phyloP scores from a whole-genome alignment of 805 yeast species.

The Candida jianshihensis region DNA sequence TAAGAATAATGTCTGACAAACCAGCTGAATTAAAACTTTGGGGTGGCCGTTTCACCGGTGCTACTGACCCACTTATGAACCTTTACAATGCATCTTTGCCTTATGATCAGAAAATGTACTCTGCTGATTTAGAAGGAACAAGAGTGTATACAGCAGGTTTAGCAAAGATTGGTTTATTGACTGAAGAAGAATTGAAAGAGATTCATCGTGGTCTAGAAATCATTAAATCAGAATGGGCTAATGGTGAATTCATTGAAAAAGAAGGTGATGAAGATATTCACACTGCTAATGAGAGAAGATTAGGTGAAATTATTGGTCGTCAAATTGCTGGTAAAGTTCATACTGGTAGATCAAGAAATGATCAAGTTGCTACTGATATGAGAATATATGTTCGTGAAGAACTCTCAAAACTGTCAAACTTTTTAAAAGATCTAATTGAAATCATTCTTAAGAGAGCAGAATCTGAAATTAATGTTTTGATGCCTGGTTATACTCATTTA shows the following conservation, averaged over 20 bases:
- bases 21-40: constrained; percentile 68
- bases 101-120: constrained; percentile 90
- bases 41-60: constrained; percentile 99
- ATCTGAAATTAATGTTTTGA: constrained; percentile 79
- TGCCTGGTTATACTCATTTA: constrained; percentile 99
- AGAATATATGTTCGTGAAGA: constrained; percentile 84
- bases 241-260: constrained; percentile 59
- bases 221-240: constrained; percentile 79
- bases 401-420: constrained; percentile 46
- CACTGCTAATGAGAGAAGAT: constrained; percentile 96
- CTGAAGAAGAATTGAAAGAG: constrained; percentile 62
- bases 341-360: constrained; percentile 98
- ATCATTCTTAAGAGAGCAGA: constrained; percentile 72
- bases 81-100: constrained; percentile 95
- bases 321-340: constrained; percentile 96
- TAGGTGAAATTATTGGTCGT: constrained; percentile 93
- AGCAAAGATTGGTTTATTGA: constrained; percentile 68
- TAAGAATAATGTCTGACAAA: constrained; percentile 13
- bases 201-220: constrained; percentile 77
- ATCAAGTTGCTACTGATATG: constrained; percentile 99
- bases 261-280: constrained; percentile 97
- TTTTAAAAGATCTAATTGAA: constrained; percentile 55
- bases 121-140: constrained; percentile 91
- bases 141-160: constrained; percentile 88
- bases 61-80: constrained; percentile 96